Base-by-base conservation (phyloP, 768 basidiomycete species). In the Auriculariales sp. region DNA sequence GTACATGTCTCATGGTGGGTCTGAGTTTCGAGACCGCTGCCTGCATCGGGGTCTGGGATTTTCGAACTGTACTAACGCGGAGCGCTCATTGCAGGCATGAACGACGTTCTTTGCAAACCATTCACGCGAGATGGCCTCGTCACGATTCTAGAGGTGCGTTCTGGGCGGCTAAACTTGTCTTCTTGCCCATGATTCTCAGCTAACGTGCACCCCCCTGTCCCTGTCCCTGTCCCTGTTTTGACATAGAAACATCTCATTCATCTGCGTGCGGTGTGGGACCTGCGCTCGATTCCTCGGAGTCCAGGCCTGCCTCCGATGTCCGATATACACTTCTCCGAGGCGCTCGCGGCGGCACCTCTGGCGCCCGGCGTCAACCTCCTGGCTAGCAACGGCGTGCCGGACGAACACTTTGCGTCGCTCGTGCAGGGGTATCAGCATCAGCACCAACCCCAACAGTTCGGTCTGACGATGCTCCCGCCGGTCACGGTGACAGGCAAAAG, bases 31-130 rank as follows among this genome's bases (percentile, higher is more conserved):
- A 32, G 22, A 7, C 24, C 11, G 3, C 39, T 19, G 15, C 19
- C 28, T 22, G 19, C 25, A 46, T 47, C 25, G 48, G 11, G 19
- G 17, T 28, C 36, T n/a, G 31, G 7, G 27, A 28, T 46, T 31
- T 11, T 17, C 28, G 9, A 12, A 17, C 1, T 28, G 24, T 15
- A 11, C 22, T 35, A 11, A 15, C 44, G 14, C 46, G 22, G 15
- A 2, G 15, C 19, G 11, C n/a, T 9, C 1, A 4, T 19, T 24
- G 39, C 39, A 71, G 84, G 92, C n/a, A 97, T 97, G 93, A 97
- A 94, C 64, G 93, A 97, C 65, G 85, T 95, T 50, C 69, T 98
- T 15, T 86, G 92, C 4, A 98, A 98, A 63, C 94, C 94, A 3
- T 98, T 98, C 67, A 94, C 88, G 19, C 89, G 90, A 62, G 81